Evolutionary conservation across 2,329 filamentous ascomycete genomes (phyloP), one percentile per base, ranked within the genome.

Genomic region (Fusarium anguioides): DNA sequence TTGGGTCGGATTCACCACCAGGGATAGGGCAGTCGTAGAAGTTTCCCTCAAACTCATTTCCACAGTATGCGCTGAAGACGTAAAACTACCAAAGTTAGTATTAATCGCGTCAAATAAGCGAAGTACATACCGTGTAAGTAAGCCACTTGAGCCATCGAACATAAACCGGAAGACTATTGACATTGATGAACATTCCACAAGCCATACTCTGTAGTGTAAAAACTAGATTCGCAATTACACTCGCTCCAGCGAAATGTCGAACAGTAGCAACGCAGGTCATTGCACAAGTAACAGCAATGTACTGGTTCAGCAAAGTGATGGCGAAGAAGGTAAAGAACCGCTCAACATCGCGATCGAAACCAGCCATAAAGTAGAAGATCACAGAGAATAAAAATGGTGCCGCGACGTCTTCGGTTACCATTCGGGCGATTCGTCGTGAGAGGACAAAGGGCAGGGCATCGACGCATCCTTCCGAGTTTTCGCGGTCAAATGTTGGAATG

Each of bases 291-390:
- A 94, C 86, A 2, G 90, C 87, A 33, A 92, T 89, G 66, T 92
- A 93, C 60, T 94, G 91, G 41, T 87, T 89, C 5, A 94, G 75
- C 6, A 94, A 76, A 0, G 89, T 85, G 35, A 93, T 82, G 4
- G 84, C 81, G 66, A 94, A 90, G 78, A 93, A 94, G 1, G 84
- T 88, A 58, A 94, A 89, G 76, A 93, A 94, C 52, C 90, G 86
- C 3, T 72, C 77, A 0, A 83, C 86, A 10, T 89, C 84, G 4
- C 84, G 81, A 44, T 91, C 86, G 68, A 93, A 92, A 0, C 90
- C 91, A 8, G 88, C 86, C 89, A 94, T 93, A 75, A 92, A 94
- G 76, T 94, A 94, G 72, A 89, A 89, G 9, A 94, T 89, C 3
- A 88, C 78, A 8, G 88, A 88, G 72, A 90, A 94, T 5, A 93